Evolutionary conservation across 306 rosid species (phyloP).

Genomic region (Oxytropis ochrocephala): DNA sequence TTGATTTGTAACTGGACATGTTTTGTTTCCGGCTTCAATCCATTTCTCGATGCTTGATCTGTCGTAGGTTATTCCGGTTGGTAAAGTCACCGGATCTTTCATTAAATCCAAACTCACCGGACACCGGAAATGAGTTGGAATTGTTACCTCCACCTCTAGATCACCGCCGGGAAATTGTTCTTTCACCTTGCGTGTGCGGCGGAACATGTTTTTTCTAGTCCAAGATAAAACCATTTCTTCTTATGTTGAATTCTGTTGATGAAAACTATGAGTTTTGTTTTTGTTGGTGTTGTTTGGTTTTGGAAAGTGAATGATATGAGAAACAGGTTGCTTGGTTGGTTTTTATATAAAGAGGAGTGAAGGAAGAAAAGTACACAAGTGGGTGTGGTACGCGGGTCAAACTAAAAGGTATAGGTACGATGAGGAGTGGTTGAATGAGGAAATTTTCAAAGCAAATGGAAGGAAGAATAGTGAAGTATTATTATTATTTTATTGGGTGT

Average conservation of each 20-base stretch:
- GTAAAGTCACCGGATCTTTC: conserved; percentile 74
- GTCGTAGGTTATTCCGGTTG: conserved; percentile 81
- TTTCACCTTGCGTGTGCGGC: conserved; percentile 23
- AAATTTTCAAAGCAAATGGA: conserved; percentile 2
- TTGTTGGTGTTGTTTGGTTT: neutral
- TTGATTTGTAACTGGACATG: conserved; percentile 72
- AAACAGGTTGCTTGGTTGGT: neutral
- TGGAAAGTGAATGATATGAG: neutral
- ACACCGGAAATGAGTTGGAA: conserved; percentile 59
- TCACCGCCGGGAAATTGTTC: conserved; percentile 1
- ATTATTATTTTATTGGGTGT: neutral
- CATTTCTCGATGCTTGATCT: conserved; percentile 75
- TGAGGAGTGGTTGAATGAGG: neutral
- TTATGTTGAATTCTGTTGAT: neutral
- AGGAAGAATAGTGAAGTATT: neutral
- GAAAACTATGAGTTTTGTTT: neutral
- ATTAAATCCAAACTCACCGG: conserved; percentile 74
- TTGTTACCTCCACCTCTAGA: conserved; percentile 30
- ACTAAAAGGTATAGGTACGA: neutral
- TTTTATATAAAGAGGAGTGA: conserved; percentile 19
- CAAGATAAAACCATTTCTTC: conserved; percentile 56
- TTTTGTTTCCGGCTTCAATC: conserved; percentile 51
- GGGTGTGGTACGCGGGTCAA: conserved; percentile 28
- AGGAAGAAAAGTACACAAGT: no score
- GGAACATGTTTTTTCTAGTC: conserved; percentile 43